These are phyloP conservation scores for Talaromyces sp. DNA, from an alignment of 2,329 filamentous ascomycete species.

Conservation along the genomic window DNA sequence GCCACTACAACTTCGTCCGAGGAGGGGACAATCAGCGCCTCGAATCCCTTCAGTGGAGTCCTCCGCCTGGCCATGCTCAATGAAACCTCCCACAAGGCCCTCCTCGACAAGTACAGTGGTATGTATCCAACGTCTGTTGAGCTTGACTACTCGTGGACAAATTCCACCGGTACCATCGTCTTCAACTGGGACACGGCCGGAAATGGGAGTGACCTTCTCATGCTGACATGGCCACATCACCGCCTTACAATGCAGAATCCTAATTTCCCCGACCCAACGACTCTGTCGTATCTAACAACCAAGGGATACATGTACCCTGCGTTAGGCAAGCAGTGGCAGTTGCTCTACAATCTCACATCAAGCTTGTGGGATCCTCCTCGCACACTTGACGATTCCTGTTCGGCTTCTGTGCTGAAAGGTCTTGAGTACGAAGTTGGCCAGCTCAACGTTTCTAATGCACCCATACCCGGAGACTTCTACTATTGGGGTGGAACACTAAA, in stretches of 20 bases:
- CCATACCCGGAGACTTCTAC: background rate
- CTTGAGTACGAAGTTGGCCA: background rate
- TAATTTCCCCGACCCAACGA: background rate
- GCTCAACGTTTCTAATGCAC: background rate
- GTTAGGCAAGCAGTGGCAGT: background rate
- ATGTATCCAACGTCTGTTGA: background rate
- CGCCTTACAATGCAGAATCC: background rate
- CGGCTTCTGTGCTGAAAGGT: background rate
- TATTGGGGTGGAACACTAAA: background rate
- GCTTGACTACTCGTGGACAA: background rate
- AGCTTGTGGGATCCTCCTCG: background rate
- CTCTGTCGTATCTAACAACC: background rate
- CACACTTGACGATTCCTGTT: background rate
- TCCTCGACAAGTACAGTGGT: background rate
- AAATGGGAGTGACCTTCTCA: background rate
- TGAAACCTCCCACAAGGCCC: background rate
- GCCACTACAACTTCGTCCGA: background rate
- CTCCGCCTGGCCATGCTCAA: background rate
- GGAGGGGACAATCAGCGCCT: background rate
- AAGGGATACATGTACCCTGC: background rate
- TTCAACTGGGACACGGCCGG: background rate
- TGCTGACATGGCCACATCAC: background rate
- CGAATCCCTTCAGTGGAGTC: background rate
- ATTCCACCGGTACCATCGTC: background rate
- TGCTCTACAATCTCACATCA: background rate